phyloP scores from a whole-genome alignment of 208 protist genomes.

The Giardia duodenalis region DNA sequence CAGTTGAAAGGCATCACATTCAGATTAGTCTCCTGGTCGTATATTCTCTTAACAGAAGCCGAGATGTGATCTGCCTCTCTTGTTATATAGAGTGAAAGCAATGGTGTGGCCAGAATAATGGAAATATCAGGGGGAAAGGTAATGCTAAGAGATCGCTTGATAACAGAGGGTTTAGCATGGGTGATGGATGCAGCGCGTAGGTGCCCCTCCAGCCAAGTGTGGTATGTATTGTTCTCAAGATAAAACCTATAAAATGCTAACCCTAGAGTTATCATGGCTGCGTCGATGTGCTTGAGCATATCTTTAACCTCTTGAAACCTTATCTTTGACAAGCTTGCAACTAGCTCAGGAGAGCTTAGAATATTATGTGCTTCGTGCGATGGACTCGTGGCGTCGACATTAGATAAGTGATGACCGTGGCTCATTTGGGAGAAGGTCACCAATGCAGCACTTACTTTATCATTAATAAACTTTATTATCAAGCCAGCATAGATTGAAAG shows the following conservation, averaged over 20 bases:
- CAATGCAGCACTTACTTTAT: background rate
- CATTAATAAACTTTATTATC: background rate
- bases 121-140: background rate
- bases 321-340: too few species aligned
- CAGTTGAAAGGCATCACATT: background rate
- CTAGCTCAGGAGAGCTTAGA: too few species aligned
- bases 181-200: background rate
- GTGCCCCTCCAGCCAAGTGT: background rate
- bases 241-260: background rate
- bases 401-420: background rate
- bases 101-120: background rate
- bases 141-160: background rate
- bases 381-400: too few species aligned
- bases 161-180: background rate
- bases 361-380: too few species aligned
- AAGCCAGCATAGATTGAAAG: background rate
- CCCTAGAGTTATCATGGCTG: background rate
- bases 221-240: background rate
- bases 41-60: background rate
- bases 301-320: background rate
- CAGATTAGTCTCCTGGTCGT: background rate
- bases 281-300: background rate
- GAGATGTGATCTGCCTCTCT: background rate
- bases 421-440: background rate
- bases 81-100: background rate